phyloP scores from a whole-genome alignment of 2,329 filamentous ascomycete species.

The Colletotrichum sp. region DNA sequence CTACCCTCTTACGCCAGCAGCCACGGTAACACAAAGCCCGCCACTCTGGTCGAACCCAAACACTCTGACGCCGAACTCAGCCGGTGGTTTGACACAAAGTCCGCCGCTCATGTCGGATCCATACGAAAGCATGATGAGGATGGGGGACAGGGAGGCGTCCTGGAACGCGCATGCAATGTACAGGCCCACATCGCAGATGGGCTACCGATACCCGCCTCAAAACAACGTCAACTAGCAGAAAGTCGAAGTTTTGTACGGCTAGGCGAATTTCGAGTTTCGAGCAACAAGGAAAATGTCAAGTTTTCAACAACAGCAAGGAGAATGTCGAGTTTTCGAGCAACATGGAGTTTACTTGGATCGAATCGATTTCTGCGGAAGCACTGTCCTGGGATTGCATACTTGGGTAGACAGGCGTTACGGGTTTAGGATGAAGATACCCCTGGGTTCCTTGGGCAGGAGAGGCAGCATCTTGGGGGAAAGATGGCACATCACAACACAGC shows the following conservation, averaged over 20 bases:
- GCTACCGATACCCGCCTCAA: background rate
- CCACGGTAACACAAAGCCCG: background rate
- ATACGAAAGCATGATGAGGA: background rate
- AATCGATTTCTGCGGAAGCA: background rate
- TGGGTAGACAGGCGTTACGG: background rate
- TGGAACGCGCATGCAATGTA: background rate
- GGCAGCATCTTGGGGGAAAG: background rate
- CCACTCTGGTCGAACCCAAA: background rate
- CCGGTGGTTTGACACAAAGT: background rate
- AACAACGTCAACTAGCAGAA: background rate
- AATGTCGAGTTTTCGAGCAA: background rate
- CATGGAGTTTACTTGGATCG: background rate
- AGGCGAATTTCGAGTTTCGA: background rate
- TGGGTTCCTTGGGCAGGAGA: background rate
- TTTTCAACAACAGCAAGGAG: background rate
- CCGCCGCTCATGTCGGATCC: background rate
- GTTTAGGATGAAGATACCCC: background rate
- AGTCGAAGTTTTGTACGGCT: background rate
- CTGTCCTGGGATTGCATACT: background rate
- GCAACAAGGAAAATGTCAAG: background rate
- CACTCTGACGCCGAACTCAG: background rate
- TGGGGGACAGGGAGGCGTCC: background rate
- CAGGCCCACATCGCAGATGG: background rate
- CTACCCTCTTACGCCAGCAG: background rate
- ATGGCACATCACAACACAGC: background rate